Base-by-base conservation (phyloP, 768 basidiomycete genomes). In the Termitomyces titanicus region DNA sequence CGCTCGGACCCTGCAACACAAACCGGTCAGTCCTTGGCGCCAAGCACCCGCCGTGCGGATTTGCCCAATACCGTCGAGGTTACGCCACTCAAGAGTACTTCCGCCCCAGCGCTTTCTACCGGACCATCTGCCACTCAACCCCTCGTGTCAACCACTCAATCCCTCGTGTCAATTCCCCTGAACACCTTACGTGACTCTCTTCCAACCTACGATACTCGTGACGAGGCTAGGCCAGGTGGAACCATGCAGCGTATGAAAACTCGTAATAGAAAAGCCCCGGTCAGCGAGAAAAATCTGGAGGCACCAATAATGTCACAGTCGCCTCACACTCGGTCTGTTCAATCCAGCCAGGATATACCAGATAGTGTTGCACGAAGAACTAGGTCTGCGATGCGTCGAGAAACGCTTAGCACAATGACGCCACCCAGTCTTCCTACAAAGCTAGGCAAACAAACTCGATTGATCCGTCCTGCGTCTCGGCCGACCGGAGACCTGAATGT, bases 161-260 rank as follows among this genome's bases (percentile, higher is more conserved):
- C n/a, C n/a, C n/a, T n/a, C 43, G 22, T 25, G 47, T 50, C 47
- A 2, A 33, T 47, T 15, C 47, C 51, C 7, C 34, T 45, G 35
- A 44, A 46, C n/a, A 33, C 24, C n/a, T 39, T 39, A 39, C 33
- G 27, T 22, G 29, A 31, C 47, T 38, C 49, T 31, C 33, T 45
- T 47, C 17, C 51, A 22, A 25, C 24, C 1, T 11, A n/a, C 34
- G 53, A 55, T 1, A 29, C 38, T 35, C 38, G 7, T 22, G 55
- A 56, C 12, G 50, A 49, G 1, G 22, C 38, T 38, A 47, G 50
- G 25, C 29, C 48, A 4, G 34, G 69, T 5, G 71, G 74, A 9
- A 65, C 76, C 11, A 54, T 70, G 13, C 72, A 69, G 44, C 71
- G 74, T 47, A 79, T 78, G 72, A 80, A 72, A 67, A 68, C 70